phyloP scores from a whole-genome alignment of 2,329 filamentous ascomycete species.

The Hypomyces perniciosus region DNA sequence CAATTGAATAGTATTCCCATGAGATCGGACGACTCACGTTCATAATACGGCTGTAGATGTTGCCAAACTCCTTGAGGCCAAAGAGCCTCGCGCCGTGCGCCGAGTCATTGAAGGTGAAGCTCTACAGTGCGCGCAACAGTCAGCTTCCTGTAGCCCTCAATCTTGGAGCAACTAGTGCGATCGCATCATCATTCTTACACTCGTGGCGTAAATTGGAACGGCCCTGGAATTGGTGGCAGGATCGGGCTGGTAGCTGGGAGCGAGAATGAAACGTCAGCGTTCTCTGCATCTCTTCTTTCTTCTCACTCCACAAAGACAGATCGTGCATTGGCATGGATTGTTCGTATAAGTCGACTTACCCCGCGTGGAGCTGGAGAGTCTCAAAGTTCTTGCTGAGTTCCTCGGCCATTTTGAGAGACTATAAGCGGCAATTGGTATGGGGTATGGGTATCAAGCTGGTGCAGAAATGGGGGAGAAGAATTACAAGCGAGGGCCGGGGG shows the following conservation, averaged over 20 bases:
- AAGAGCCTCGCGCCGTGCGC: conserved; percentile 93
- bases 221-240: conserved; percentile 78
- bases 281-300: background rate
- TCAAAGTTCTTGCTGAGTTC: conserved; percentile 62
- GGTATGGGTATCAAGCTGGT: no score
- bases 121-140: conserved; percentile 43
- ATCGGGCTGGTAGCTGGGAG: conserved; percentile 68
- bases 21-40: conserved; percentile 54
- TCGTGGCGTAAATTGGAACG: conserved; percentile 92
- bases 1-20: background rate
- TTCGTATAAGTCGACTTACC: conserved; percentile 43
- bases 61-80: conserved; percentile 92
- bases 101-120: conserved; percentile 90
- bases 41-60: conserved; percentile 96
- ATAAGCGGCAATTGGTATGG: background rate
- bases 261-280: conserved; percentile 8
- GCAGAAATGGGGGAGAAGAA: no score
- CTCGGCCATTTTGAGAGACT: conserved; percentile 27
- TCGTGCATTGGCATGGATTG: no score
- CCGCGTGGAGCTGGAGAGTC: conserved; percentile 80
- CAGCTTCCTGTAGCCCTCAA: background rate
- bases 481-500: conserved; percentile 22
- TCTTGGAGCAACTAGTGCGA: background rate
- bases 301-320: background rate
- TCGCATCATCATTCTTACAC: conserved; percentile 33